Base-by-base conservation (phyloP, 2,329 filamentous ascomycete species). In the Aspergillus puulaauensis region DNA sequence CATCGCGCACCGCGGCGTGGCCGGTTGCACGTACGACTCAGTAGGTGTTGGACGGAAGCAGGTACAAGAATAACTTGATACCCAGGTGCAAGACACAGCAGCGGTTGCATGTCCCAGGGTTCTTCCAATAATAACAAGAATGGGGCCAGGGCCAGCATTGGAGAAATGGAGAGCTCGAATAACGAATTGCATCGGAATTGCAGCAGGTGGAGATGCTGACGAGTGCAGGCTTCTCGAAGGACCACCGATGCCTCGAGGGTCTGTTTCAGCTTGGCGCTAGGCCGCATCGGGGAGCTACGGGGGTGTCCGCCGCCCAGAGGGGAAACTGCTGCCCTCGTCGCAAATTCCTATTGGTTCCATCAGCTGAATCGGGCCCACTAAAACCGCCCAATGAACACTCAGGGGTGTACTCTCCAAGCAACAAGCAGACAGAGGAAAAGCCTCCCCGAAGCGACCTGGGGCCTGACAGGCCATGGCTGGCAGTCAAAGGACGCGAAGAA, bases 151-250 rank as follows among this genome's bases (percentile, higher is more conserved):
- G 15, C 14, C 12, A 15, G 40, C 40, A 39, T 33, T 17, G 23
- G 3, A n/a, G 23, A 33, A 39, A 24, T 17, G 23, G 3, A n/a
- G 23, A 33, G n/a, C 56, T 23, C n/a, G 40, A 39, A 37, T n/a
- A 15, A 21, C n/a, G 40, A 39, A 37, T 37, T 23, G 43, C 43
- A 15, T 45, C 43, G 24, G 43, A 27, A 45, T 37, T n/a, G 12
- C 19, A 14, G 35, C 37, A 4, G n/a, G 52, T 54, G 52, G 52
- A 41, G 52, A 54, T n/a, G 63, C 60, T 64, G 61, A 65, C 63
- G 63, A 65, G 58, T 59, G 56, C 61, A 56, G 56, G 46, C 63
- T 65, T 65, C 63, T 49, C 43, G 63, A 65, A 65, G 63, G 54
- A 54, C 59, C 55, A 56, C 57, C 59, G 54, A 56, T n/a, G 48